phyloP scores from a whole-genome alignment of 768 basidiomycete species.

The Auricularia sp. region DNA sequence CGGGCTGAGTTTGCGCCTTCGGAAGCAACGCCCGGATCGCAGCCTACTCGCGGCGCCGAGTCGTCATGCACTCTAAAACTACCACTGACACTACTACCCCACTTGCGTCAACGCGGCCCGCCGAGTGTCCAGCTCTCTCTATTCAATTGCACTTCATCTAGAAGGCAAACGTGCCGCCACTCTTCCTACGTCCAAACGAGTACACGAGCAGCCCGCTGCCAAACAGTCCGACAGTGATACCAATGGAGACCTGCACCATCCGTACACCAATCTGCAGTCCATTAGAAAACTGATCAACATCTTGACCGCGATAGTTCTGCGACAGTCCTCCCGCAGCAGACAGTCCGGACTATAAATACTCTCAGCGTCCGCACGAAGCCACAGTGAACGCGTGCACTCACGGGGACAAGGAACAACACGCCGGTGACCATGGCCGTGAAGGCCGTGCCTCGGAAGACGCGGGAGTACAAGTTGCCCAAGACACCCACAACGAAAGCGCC shows the following conservation, averaged over 20 bases:
- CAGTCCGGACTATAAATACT: slow-evolving; percentile 35
- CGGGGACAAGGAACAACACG: slow-evolving; percentile 78
- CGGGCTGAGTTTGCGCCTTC: too few relatives aligned
- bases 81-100: too few relatives aligned
- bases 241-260: slow-evolving; percentile 37
- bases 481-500: slow-evolving; percentile 76
- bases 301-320: slow-evolving; percentile 24
- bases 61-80: too few relatives aligned
- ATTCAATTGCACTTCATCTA: too few relatives aligned
- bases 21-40: too few relatives aligned
- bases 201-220: slow-evolving; percentile 84
- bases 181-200: slow-evolving; percentile 76
- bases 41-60: too few relatives aligned
- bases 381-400: slow-evolving; percentile 28
- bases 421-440: slow-evolving; percentile 89
- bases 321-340: slow-evolving; percentile 82
- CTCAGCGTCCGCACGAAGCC: neutral
- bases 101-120: too few relatives aligned
- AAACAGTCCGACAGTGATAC: slow-evolving; percentile 83
- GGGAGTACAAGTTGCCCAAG: slow-evolving; percentile 71
- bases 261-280: slow-evolving; percentile 64
- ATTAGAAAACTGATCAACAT: slow-evolving; percentile 20
- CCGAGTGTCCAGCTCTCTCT: too few relatives aligned
- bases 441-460: slow-evolving; percentile 75
- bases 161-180: slow-evolving; percentile 79